Evolutionary conservation across 2,329 filamentous ascomycete species (phyloP), one percentile per base, ranked within the genome.

Genomic region (Daldinia sp.): DNA sequence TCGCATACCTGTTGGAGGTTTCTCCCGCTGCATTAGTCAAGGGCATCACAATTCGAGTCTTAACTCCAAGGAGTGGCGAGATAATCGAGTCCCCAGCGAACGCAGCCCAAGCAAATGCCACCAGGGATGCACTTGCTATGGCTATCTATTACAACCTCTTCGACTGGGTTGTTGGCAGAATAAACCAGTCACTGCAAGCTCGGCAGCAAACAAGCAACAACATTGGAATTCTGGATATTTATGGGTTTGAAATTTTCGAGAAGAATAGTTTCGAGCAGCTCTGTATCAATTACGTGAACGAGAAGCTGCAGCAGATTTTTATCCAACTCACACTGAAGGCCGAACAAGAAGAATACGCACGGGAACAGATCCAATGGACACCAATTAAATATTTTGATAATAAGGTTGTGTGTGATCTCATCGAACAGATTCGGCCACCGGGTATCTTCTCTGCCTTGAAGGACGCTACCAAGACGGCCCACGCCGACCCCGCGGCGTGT

Each of bases 301-400:
- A 99, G 82, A 99, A 99, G 82, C 85, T 99, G 65, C 96, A 99
- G 81, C 96, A 99, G 78, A 98, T 99, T 76, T 99, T 99, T 79
- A 99, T 99, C 74, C 96, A 99, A 81, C 85, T 99, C 74, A 99
- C 96, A 0, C 82, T 99, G 70, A 97, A 97, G 84, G 92, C 96
- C 0, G 96, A 99, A 80, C 96, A 99, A 82, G 96, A 99, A 74
- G 96, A 99, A 80, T 99, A 99, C 77, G 93, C 92, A 15, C 87
- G 93, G 55, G 96, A 99, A 81, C 91, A 98, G 84, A 99, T 99
- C 78, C 90, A 97, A 78, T 99, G 96, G 96, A 98, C 94, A 0
- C 96, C 96, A 2, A 99, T 99, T 86, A 97, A 96, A 77, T 99
- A 98, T 82, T 99, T 98, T 75, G 96, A 99, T 82, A 99, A 99